phyloP scores from a whole-genome alignment of 1,284 basidiomycete species.

The Ustilago lituana region DNA sequence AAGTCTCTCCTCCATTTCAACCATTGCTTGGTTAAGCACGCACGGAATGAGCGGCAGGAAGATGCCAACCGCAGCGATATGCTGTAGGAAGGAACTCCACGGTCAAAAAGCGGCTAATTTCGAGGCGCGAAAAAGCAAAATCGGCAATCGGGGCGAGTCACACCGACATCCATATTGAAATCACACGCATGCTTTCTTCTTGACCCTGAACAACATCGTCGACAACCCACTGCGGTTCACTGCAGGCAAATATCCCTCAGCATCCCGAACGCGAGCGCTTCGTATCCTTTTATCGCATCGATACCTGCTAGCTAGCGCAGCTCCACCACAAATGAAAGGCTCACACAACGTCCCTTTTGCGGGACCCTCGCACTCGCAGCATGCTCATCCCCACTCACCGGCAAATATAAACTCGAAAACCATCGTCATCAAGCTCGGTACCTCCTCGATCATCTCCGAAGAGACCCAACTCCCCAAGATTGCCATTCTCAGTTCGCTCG shows the following conservation, averaged over 20 bases:
- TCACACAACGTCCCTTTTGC: neutral
- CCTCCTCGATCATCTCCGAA: slow-evolving; percentile 64
- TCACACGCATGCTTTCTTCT: slow-evolving; percentile 26
- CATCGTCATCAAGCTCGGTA: slow-evolving; percentile 66
- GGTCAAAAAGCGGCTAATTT: slow-evolving; percentile 32
- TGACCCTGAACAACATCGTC: slow-evolving; percentile 1
- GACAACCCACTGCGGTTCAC: too few relatives aligned
- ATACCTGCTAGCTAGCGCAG: too few relatives aligned
- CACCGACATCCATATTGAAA: slow-evolving; percentile 11
- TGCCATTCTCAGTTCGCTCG: slow-evolving; percentile 87
- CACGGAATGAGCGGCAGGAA: too few relatives aligned
- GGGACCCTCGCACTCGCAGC: slow-evolving; percentile 1
- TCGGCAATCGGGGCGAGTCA: slow-evolving; percentile 14
- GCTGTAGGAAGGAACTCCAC: too few relatives aligned
- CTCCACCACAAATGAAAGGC: slow-evolving; percentile 13
- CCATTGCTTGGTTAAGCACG: too few relatives aligned
- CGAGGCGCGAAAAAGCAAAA: neutral
- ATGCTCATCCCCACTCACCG: too few relatives aligned
- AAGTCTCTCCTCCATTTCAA: too few relatives aligned
- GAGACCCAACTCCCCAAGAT: slow-evolving; percentile 74
- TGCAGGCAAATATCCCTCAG: too few relatives aligned
- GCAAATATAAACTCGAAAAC: slow-evolving; percentile 56
- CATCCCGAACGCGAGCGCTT: too few relatives aligned
- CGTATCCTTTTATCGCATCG: too few relatives aligned
- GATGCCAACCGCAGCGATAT: too few relatives aligned